Evolutionary conservation across 208 protist species (phyloP).

Genomic region (Kentomonas sorsogonicus): DNA sequence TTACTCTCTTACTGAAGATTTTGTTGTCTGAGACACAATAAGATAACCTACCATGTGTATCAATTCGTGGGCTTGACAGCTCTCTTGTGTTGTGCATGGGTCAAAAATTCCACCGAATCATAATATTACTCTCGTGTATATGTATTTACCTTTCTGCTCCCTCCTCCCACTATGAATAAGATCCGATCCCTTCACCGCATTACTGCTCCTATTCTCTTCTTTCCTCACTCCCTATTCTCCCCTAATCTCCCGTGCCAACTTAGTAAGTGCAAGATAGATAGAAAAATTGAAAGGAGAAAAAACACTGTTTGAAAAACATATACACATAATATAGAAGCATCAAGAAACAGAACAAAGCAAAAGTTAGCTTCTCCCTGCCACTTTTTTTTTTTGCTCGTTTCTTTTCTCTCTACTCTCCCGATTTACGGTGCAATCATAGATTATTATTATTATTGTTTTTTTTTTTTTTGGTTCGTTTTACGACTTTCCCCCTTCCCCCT

Average conservation of each 20-base stretch:
- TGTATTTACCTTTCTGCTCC: constrained; percentile 20
- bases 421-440: background rate
- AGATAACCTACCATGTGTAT: background rate
- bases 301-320: background rate
- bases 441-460: background rate
- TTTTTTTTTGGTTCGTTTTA: background rate
- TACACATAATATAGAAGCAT: background rate
- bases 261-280: background rate
- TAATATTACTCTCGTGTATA: constrained; percentile 19
- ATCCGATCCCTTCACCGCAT: background rate
- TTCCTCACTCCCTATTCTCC: background rate
- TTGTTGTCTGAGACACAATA: background rate
- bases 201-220: background rate
- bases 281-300: background rate
- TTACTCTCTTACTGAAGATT: constrained; percentile 4
- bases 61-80: constrained; percentile 13
- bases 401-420: background rate
- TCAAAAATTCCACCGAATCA: background rate
- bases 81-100: constrained; percentile 6
- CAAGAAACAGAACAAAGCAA: background rate
- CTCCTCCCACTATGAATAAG: constrained; percentile 8
- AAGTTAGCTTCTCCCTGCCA: background rate
- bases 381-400: background rate
- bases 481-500: background rate
- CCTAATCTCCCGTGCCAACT: background rate